Evolutionary conservation across 2,329 filamentous ascomycete species (phyloP).

Genomic region (Epichloe uncinata): DNA sequence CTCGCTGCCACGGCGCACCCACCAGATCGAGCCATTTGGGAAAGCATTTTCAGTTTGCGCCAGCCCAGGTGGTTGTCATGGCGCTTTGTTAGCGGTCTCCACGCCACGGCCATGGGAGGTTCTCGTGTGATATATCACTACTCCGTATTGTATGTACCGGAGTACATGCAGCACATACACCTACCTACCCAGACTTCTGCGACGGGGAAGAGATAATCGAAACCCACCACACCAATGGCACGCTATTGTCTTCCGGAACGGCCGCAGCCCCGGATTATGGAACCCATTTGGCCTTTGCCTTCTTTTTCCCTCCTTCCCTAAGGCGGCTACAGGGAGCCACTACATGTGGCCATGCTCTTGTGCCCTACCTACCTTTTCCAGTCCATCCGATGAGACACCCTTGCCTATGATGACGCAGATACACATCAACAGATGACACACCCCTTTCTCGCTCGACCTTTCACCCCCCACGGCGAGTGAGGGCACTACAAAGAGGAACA

Average conservation of each 20-base stretch:
- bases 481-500: not conserved
- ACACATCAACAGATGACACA: too few species aligned
- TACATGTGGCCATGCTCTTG: too few species aligned
- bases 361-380: too few species aligned
- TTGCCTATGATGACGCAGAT: too few species aligned
- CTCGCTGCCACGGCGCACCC: too few species aligned
- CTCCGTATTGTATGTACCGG: not conserved
- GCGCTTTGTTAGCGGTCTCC: not conserved
- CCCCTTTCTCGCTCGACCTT: not conserved
- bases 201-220: not conserved
- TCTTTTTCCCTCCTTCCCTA: not conserved
- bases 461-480: not conserved
- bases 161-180: not conserved
- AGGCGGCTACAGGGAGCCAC: not conserved
- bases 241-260: constrained; percentile 13
- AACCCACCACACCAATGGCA: constrained; percentile 2
- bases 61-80: not conserved
- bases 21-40: too few species aligned
- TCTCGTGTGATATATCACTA: not conserved
- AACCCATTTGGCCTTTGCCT: constrained; percentile 2
- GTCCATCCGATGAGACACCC: too few species aligned
- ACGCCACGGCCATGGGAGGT: not conserved
- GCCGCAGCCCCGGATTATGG: constrained; percentile 9
- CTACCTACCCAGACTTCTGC: not conserved
- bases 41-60: not conserved